Evolutionary conservation across 2,329 filamentous ascomycete species (phyloP).

Genomic region (Hirsutella minnesotensis): DNA sequence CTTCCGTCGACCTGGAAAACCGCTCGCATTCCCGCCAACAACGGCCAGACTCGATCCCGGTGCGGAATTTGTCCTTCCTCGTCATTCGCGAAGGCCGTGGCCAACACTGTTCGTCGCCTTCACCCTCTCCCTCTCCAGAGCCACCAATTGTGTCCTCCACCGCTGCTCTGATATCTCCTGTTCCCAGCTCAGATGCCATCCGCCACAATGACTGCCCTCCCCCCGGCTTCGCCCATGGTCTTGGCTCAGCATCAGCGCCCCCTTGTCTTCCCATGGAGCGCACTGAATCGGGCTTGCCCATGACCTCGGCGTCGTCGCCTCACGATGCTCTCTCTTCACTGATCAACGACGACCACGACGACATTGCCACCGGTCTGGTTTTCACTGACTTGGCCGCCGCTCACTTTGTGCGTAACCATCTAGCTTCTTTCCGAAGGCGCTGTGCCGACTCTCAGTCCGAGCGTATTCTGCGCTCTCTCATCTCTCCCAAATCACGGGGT

Average conservation of each 20-base stretch:
- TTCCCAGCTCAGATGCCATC: not conserved
- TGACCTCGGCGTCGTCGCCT: conserved; percentile 26
- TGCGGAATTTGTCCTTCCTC: conserved; percentile 22
- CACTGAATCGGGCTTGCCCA: conserved; percentile 36
- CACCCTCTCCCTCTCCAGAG: conserved; percentile 6
- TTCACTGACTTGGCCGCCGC: conserved; percentile 36
- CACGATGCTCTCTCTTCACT: conserved; percentile 13
- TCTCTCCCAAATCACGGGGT: conserved; percentile 33
- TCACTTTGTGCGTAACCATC: conserved; percentile 33
- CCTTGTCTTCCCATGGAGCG: conserved; percentile 26
- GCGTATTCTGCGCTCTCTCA: conserved; percentile 45
- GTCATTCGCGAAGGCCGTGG: conserved; percentile 23
- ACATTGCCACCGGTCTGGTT: conserved; percentile 10
- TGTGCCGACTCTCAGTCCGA: conserved; percentile 39
- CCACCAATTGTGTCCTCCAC: not conserved
- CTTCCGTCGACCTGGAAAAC: not conserved
- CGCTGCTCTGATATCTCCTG: conserved; percentile 7
- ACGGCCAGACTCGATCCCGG: conserved; percentile 13
- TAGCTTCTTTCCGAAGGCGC: conserved; percentile 31
- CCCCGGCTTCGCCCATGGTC: not conserved
- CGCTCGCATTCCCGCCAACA: not conserved
- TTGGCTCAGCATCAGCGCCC: not conserved
- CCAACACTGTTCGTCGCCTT: not conserved
- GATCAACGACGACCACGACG: conserved; percentile 17
- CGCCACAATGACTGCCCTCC: not conserved